phyloP scores from a whole-genome alignment of 1,139 yeast species.

The Debaryomyces udenii region DNA sequence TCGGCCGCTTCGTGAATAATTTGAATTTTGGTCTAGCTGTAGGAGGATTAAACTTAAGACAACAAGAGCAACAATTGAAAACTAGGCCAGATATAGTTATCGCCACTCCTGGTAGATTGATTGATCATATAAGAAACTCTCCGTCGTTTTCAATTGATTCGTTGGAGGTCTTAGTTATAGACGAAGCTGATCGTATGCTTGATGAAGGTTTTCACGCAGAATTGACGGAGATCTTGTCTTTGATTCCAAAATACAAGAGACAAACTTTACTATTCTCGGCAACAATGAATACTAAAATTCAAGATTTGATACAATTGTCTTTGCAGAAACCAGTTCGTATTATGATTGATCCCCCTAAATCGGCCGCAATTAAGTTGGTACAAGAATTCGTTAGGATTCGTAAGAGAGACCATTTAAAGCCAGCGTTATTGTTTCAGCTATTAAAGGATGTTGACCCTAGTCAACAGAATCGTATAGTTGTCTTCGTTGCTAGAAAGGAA shows the following conservation, averaged over 20 bases:
- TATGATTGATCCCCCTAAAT: slow-evolving; percentile 95
- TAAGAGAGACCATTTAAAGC: slow-evolving; percentile 81
- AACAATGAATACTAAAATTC: slow-evolving; percentile 93
- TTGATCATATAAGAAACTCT: slow-evolving; percentile 94
- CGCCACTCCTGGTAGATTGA: slow-evolving; percentile 97
- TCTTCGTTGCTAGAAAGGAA: slow-evolving; percentile 89
- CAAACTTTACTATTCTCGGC: slow-evolving; percentile 96
- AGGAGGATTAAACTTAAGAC: slow-evolving; percentile 94
- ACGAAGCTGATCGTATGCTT: slow-evolving; percentile 98
- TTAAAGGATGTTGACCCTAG: slow-evolving; percentile 65
- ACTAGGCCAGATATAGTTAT: slow-evolving; percentile 93
- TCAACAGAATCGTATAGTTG: slow-evolving; percentile 73
- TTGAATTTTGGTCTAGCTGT: slow-evolving; percentile 90
- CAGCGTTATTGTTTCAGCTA: slow-evolving; percentile 76
- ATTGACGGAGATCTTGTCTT: slow-evolving; percentile 81
- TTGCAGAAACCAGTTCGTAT: slow-evolving; percentile 88
- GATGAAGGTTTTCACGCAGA: slow-evolving; percentile 98
- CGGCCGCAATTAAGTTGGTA: slow-evolving; percentile 81
- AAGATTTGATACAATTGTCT: slow-evolving; percentile 83
- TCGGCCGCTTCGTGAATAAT: slow-evolving; percentile 75
- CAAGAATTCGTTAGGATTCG: slow-evolving; percentile 96
- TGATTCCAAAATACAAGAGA: slow-evolving; percentile 82
- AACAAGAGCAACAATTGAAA: slow-evolving; percentile 92
- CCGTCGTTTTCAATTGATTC: slow-evolving; percentile 89
- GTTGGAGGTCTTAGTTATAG: slow-evolving; percentile 89